Base-by-base conservation (phyloP, 1,284 basidiomycete species). In the Moesziomyces antarcticus region DNA sequence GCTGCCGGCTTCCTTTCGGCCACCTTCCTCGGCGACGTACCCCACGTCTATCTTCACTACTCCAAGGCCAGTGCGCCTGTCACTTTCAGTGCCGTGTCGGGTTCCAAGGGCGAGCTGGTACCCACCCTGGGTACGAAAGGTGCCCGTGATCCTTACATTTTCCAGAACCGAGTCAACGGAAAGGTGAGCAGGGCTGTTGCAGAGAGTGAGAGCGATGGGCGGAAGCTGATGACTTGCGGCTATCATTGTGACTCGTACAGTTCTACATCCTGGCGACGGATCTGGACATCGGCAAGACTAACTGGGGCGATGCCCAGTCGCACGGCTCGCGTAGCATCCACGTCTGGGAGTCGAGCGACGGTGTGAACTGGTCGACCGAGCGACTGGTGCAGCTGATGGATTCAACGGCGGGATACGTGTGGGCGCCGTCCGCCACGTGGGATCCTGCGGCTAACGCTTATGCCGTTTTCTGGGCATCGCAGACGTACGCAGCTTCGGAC, bases 231-330 rank as follows among this genome's bases (percentile, higher is more conserved):
- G 8, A 10, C 33, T 41, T 8, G 35, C 8, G 5, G 27, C 16
- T n/a, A 24, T 35, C 21, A 27, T 18, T n/a, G 37, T 24, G 22
- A 41, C 13, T 7, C 3, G 47, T 18, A 2, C 37, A 64, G 62
- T 64, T 53, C 42, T 64, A 64, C 35, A 64, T 64, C 27, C 35
- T 64, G 33, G 62, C 62, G 1, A 64, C 62, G 3, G 62, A 64
- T 8, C 50, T 64, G 20, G 62, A 64, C 62, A 64, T 64, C 24
- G 7, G 41, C 42, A 64, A 64, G 33, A 64, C 62, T 24, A 64
- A 64, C 51, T 64, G 62, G 62, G 55, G 62, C 25, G 62, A 64
- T 42, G 62, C 62, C 3, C 62, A 64, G 46, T 57, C 62, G 13
- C 62, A 54, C 35, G 62, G 62, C 46, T 64, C 62, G 44, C 55